phyloP scores from a whole-genome alignment of 176 grass and related monocot genomes.

The Bromus sterilis region DNA sequence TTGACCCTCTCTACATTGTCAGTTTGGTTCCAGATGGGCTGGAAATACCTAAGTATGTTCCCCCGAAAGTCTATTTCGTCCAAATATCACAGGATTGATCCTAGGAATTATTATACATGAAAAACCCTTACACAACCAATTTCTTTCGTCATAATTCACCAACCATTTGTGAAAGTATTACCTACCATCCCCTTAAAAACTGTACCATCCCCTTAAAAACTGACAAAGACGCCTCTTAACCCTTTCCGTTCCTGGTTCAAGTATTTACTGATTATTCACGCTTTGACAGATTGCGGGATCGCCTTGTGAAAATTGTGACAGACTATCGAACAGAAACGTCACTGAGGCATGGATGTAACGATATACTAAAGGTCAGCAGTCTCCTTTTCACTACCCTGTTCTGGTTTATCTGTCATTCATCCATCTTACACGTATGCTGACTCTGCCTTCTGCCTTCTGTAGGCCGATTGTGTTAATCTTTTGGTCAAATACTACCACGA shows the following conservation, averaged over 20 bases:
- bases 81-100: neutral
- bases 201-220: neutral
- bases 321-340: slow-evolving; percentile 98
- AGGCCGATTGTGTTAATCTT: slow-evolving; percentile 93
- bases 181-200: neutral
- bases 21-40: slow-evolving; percentile 93
- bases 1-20: slow-evolving; percentile 96
- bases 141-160: neutral
- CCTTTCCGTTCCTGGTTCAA: neutral
- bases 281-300: slow-evolving; percentile 70
- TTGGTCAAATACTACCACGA: slow-evolving; percentile 92
- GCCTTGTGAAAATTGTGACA: slow-evolving; percentile 94
- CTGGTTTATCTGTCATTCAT: slow-evolving; percentile 1
- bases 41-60: slow-evolving; percentile 82
- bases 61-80: neutral
- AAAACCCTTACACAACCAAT: neutral
- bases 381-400: slow-evolving; percentile 11
- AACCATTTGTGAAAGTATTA: neutral
- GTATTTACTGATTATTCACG: neutral
- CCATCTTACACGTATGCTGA: neutral
- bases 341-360: slow-evolving; percentile 87
- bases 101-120: neutral
- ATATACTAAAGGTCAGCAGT: slow-evolving; percentile 77
- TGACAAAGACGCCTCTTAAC: neutral
- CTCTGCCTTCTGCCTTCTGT: slow-evolving; percentile 22